Percentiles rank a stretch among this genome's conserved stretches.
phyloP scores from a whole-genome alignment of 2,329 filamentous ascomycete genomes.

The Metarhizium guizhouense region DNA sequence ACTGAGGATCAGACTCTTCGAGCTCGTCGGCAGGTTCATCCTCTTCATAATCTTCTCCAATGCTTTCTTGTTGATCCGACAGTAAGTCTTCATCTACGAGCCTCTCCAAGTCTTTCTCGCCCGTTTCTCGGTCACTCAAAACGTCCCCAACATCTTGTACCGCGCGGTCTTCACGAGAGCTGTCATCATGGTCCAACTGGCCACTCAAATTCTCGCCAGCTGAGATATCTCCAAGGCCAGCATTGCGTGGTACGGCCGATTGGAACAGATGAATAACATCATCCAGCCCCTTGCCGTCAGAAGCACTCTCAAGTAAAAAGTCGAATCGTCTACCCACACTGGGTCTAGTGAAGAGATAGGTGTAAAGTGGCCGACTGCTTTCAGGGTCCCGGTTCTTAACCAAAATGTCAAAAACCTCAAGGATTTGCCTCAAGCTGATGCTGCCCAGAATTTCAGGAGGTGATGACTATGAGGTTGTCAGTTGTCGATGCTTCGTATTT shows the following conservation, averaged over 20 bases:
- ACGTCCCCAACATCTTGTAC: constrained; percentile 11
- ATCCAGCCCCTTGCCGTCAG: constrained; percentile 30
- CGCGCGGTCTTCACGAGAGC: constrained; percentile 7
- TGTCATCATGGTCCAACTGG: constrained; percentile 15
- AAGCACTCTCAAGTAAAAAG: constrained; percentile 31
- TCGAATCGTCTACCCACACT: constrained; percentile 30
- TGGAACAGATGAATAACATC: constrained; percentile 31
- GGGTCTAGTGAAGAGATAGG: constrained; percentile 31
- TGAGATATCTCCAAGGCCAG: neutral
- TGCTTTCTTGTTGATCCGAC: neutral
- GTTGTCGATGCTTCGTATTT: neutral
- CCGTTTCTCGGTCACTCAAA: constrained; percentile 9
- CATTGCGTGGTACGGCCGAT: constrained; percentile 10
- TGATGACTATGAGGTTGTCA: constrained; percentile 20
- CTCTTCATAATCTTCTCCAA: neutral
- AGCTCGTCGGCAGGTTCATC: neutral
- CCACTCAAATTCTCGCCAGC: constrained; percentile 1
- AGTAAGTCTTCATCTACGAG: neutral
- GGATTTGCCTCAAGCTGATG: constrained; percentile 31
- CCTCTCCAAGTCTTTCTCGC: neutral
- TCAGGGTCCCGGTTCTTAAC: constrained; percentile 35
- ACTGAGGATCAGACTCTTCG: neutral
- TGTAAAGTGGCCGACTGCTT: constrained; percentile 28
- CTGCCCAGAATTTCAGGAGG: constrained; percentile 23
- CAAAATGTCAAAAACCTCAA: constrained; percentile 33